These are phyloP conservation scores for Amphirosellinia nigrospora DNA, from an alignment of 495 filamentous ascomycete species.

Conservation along the genomic window DNA sequence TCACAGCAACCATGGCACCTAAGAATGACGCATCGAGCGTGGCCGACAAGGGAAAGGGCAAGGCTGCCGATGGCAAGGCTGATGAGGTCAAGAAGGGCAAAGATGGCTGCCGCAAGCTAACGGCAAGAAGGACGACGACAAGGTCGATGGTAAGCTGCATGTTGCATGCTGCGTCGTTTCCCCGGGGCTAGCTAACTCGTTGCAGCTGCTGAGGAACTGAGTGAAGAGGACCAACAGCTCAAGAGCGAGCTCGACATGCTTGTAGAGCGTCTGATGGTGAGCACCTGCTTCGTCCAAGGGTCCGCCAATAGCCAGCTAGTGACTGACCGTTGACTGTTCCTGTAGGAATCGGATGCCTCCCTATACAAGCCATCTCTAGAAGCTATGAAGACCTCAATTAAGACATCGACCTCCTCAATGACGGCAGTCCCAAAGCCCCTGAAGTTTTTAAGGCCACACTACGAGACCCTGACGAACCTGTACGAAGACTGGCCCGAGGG, in stretches of 20 bases:
- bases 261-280: slow-evolving; percentile 90
- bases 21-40: slow-evolving; percentile 84
- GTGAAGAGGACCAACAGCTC: slow-evolving; percentile 95
- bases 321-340: slow-evolving; percentile 1
- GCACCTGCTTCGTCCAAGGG: slow-evolving; percentile 23
- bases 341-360: slow-evolving; percentile 80
- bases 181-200: slow-evolving; percentile 32
- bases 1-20: slow-evolving; percentile 74
- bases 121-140: slow-evolving; percentile 75
- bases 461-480: slow-evolving; percentile 79
- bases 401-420: slow-evolving; percentile 98
- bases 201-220: slow-evolving; percentile 78
- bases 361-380: slow-evolving; percentile 93
- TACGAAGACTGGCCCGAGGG: slow-evolving; percentile 89
- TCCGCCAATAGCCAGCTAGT: not conserved
- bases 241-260: slow-evolving; percentile 99
- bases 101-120: slow-evolving; percentile 69
- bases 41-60: slow-evolving; percentile 95
- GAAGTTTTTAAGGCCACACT: slow-evolving; percentile 97
- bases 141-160: slow-evolving; percentile 51
- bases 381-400: slow-evolving; percentile 95
- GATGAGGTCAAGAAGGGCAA: slow-evolving; percentile 71
- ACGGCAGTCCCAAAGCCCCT: slow-evolving; percentile 97
- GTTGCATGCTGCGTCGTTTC: slow-evolving; percentile 23
- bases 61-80: slow-evolving; percentile 71